phyloP scores from a whole-genome alignment of 2,329 filamentous ascomycete genomes.

The Penicillium brevicompactum region DNA sequence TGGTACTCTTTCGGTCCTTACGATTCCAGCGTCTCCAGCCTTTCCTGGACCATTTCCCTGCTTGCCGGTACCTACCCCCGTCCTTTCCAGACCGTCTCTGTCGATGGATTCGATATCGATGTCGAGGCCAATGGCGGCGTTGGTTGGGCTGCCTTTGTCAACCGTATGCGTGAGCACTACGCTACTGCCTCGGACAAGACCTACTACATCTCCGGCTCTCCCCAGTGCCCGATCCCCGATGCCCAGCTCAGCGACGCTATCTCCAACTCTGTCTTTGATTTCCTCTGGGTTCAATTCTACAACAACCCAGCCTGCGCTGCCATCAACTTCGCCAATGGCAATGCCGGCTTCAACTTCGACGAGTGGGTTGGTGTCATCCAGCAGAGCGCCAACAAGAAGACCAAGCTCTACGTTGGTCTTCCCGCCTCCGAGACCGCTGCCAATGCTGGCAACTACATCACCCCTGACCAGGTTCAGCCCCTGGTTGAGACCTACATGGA shows the following conservation, averaged over 20 bases:
- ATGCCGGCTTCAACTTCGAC: slow-evolving; percentile 48
- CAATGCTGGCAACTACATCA: slow-evolving; percentile 48
- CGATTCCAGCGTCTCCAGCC: slow-evolving; percentile 28
- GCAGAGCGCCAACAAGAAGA: slow-evolving; percentile 41
- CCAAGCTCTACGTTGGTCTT: slow-evolving; percentile 59
- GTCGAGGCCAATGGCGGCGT: slow-evolving; percentile 36
- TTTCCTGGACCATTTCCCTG: slow-evolving; percentile 14
- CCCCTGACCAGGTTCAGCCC: slow-evolving; percentile 46
- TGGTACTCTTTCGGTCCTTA: slow-evolving; percentile 54
- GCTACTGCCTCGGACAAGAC: slow-evolving; percentile 31
- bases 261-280: slow-evolving; percentile 50
- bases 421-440: slow-evolving; percentile 38
- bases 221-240: slow-evolving; percentile 56
- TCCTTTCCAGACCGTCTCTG: slow-evolving; percentile 48
- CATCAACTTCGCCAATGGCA: slow-evolving; percentile 41
- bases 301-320: slow-evolving; percentile 57
- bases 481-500: slow-evolving; percentile 49
- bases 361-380: slow-evolving; percentile 48
- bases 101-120: slow-evolving; percentile 59
- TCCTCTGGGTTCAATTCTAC: slow-evolving; percentile 60
- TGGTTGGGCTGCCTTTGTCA: slow-evolving; percentile 52
- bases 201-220: slow-evolving; percentile 57
- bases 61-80: slow-evolving; percentile 33
- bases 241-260: slow-evolving; percentile 50
- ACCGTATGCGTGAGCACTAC: slow-evolving; percentile 48